These are phyloP conservation scores for Trichocladium antarcticum DNA, from an alignment of 495 filamentous ascomycete genomes.

Conservation along the genomic window DNA sequence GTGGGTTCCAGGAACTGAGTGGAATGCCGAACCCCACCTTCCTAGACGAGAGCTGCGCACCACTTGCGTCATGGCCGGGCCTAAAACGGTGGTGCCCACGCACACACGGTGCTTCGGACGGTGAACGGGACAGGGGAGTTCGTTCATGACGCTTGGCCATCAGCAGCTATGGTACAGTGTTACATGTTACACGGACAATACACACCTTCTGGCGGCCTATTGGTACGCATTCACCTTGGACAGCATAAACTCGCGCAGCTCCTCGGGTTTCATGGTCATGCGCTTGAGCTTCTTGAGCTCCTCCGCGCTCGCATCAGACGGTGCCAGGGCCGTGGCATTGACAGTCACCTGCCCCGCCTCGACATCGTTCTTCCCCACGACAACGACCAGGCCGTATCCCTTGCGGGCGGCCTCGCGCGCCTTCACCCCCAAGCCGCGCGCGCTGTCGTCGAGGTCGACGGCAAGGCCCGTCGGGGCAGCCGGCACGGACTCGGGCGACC, in stretches of 20 bases:
- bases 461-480: conserved; percentile 42
- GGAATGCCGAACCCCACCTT: no score
- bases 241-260: conserved; percentile 26
- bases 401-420: conserved; percentile 58
- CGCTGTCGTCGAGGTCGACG: conserved; percentile 62
- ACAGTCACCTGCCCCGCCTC: conserved; percentile 25
- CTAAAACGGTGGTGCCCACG: no score
- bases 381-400: conserved; percentile 63
- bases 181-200: not conserved
- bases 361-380: conserved; percentile 53
- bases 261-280: conserved; percentile 26
- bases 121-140: no score
- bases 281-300: conserved; percentile 6
- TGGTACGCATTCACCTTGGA: conserved; percentile 26
- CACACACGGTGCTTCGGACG: no score
- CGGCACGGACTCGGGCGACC: conserved; percentile 25
- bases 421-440: conserved; percentile 54
- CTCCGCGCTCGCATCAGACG: not conserved
- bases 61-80: no score
- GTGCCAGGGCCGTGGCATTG: conserved; percentile 18
- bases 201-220: conserved; percentile 2
- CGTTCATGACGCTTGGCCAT: no score
- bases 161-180: not conserved
- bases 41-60: no score
- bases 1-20: no score